phyloP scores from a whole-genome alignment of 768 basidiomycete genomes.

The Pulveroboletus sp. region DNA sequence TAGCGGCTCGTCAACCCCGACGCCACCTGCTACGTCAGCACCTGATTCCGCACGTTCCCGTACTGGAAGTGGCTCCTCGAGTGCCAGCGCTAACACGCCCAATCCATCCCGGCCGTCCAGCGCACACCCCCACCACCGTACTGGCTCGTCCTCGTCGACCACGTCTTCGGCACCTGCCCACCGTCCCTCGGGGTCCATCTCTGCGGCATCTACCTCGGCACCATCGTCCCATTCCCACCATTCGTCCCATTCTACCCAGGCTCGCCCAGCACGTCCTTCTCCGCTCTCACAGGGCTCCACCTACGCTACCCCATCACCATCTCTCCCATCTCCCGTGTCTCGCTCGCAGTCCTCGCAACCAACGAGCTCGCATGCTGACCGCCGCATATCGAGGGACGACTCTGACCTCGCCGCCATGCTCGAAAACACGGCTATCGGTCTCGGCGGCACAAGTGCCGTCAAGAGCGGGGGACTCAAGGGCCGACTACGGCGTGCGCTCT shows the following conservation, averaged over 20 bases:
- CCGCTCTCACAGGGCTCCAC: slow-evolving; percentile 33
- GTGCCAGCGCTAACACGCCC: slow-evolving; percentile 8
- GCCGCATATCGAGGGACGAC: slow-evolving; percentile 77
- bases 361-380: slow-evolving; percentile 61
- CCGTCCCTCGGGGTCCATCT: slow-evolving; percentile 26
- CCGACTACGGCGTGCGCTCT: slow-evolving; percentile 70
- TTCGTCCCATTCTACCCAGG: slow-evolving; percentile 23
- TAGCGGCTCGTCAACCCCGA: slow-evolving; percentile 33
- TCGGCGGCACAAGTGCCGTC: slow-evolving; percentile 31
- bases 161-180: slow-evolving; percentile 18
- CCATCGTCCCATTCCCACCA: slow-evolving; percentile 29
- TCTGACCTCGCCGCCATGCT: slow-evolving; percentile 61
- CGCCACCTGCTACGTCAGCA: not conserved
- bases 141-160: slow-evolving; percentile 28
- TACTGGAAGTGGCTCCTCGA: slow-evolving; percentile 30
- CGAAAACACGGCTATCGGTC: slow-evolving; percentile 40
- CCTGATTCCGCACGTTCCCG: slow-evolving; percentile 29
- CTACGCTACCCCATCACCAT: slow-evolving; percentile 13
- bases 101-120: slow-evolving; percentile 15
- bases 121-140: slow-evolving; percentile 32
- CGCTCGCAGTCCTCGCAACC: slow-evolving; percentile 33
- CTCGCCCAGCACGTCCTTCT: slow-evolving; percentile 32
- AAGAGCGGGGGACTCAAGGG: slow-evolving; percentile 75
- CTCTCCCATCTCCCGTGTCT: slow-evolving; percentile 13
- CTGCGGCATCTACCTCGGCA: slow-evolving; percentile 28